A percentile compares a stretch with the other conserved stretches of the same genome.
These are phyloP conservation scores for Trichoderma afroharzianum DNA, from an alignment of 2,329 filamentous ascomycete genomes.

Conservation along the genomic window DNA sequence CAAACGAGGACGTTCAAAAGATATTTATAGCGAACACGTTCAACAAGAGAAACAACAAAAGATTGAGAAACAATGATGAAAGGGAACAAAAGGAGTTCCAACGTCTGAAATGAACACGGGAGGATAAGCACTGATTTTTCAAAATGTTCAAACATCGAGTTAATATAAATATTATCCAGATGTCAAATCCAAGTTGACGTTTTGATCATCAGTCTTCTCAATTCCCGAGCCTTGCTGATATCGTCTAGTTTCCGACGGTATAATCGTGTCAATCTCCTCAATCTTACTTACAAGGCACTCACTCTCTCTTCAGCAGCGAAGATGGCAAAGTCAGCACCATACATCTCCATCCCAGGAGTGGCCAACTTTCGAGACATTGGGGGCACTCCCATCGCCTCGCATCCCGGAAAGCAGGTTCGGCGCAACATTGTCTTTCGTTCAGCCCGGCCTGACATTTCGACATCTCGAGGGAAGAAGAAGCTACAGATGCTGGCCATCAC, in stretches of 20 bases:
- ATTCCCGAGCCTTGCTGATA: not conserved
- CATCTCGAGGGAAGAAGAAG: not conserved
- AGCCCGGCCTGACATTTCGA: not conserved
- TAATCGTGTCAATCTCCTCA: not conserved
- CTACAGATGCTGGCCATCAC: not conserved
- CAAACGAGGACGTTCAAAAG: not conserved
- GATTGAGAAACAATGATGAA: not conserved
- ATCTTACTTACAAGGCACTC: not conserved
- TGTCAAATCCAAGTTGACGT: too few relatives aligned
- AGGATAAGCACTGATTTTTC: not conserved
- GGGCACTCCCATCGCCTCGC: not conserved
- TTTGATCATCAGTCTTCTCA: not conserved
- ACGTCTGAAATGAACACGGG: not conserved
- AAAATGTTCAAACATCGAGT: not conserved
- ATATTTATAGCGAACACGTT: not conserved
- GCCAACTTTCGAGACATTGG: constrained; percentile 6
- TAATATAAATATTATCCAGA: not conserved
- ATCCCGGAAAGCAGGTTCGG: not conserved
- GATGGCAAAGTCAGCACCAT: not conserved
- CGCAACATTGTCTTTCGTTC: constrained; percentile 3
- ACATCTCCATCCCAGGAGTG: constrained; percentile 1
- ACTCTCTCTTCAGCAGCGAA: not conserved
- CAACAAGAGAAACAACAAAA: not conserved
- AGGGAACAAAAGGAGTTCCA: not conserved
- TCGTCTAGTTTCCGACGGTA: not conserved